These are phyloP conservation scores for Mortierella sp. DNA, from an alignment of 371 early-diverging fungal species.

Conservation along the genomic window DNA sequence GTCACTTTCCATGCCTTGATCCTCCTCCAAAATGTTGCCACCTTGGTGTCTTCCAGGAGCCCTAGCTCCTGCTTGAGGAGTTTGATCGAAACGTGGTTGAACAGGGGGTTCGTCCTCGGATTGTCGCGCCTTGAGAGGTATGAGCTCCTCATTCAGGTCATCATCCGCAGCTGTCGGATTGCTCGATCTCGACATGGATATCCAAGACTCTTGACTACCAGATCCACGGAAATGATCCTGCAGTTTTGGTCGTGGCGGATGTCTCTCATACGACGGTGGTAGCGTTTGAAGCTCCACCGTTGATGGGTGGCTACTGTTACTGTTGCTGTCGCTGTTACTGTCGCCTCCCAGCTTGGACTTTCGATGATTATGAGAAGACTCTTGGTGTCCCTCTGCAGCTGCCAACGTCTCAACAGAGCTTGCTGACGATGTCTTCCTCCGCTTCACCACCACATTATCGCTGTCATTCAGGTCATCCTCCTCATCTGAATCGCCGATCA, in stretches of 20 bases:
- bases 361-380: background rate
- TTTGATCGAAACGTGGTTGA: background rate
- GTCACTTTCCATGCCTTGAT: constrained; percentile 36
- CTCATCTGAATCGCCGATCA: constrained; percentile 49
- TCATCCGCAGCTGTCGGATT: constrained; percentile 4
- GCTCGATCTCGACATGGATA: constrained; percentile 14
- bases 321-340: background rate
- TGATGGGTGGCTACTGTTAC: no score
- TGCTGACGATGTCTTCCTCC: constrained; percentile 7
- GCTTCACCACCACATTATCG: constrained; percentile 14
- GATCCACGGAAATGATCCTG: background rate
- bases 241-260: background rate
- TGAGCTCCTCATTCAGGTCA: constrained; percentile 6
- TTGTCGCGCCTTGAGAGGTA: constrained; percentile 5
- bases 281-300: no score
- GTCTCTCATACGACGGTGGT: background rate
- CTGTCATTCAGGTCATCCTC: constrained; percentile 38
- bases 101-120: constrained; percentile 1
- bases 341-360: background rate
- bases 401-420: constrained; percentile 18
- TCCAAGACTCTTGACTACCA: constrained; percentile 21
- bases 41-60: background rate
- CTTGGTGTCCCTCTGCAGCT: background rate
- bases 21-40: constrained; percentile 12
- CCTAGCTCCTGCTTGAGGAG: no score